Evolutionary conservation across 257 asterid genomes (phyloP), one percentile per base, ranked within the genome.

Genomic region (Linaria vulgaris): DNA sequence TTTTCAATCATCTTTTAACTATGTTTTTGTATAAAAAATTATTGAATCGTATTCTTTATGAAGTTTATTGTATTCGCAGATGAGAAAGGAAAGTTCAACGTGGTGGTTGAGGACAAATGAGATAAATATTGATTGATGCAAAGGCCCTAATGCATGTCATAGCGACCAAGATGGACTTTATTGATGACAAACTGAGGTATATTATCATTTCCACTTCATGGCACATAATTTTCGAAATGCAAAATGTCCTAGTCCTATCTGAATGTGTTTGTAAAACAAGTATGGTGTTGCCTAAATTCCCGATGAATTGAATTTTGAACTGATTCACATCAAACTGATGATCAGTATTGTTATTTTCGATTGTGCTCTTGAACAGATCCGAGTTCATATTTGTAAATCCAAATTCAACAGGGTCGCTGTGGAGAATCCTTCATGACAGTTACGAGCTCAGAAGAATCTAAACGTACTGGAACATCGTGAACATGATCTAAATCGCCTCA

Each of bases 371-470:
- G 60, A 16, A 65, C 90, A 89, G 91, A 82, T 92, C 98, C 0
- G 97, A 92, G 75, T 92, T 92, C n/a, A n/a, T n/a, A n/a, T n/a
- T n/a, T n/a, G n/a, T n/a, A n/a, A 89, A 92, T 76, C 97, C 99
- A 55, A 89, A 92, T 75, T 74, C 97, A 3, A 72, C 70, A 59
- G 97, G 97, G 50, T 59, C 96, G 97, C 69, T 90, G 96, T 63
- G 96, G 96, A 61, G 96, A 88, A 73, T n/a, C 97, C 41, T 90
- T 85, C 69, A 86, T 92, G 97, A 88, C 98, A 9, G 59, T 76
- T 65, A 83, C 85, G 71, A 59, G 67, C 64, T 77, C 91, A 0
- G 89, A 85, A 80, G 97, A 97, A 51, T 79, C 96, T 54, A 89
- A 89, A 64, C 78, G 70, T n/a, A 78, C 83, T 31, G 64, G 70